Base-by-base conservation (phyloP, 192 early-diverging fungal species). In the Coemansia sp. region DNA sequence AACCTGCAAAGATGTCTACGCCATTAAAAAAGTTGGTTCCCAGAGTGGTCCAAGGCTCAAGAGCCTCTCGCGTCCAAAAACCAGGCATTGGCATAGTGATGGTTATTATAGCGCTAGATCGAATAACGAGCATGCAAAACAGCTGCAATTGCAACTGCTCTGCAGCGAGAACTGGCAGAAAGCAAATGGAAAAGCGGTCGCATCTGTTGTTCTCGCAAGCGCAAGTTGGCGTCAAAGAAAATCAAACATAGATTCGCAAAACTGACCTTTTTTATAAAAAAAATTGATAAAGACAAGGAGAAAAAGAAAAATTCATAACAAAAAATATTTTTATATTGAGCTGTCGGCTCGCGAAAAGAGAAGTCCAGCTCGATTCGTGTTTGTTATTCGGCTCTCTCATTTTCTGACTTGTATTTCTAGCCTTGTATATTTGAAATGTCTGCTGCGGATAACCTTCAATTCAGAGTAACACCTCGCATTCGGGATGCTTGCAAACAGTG, bases 1-100 rank as follows among this genome's bases (percentile, higher is more conserved):
- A 51, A 10, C 7, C 37, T 57, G 11, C 31, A 8, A 14, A 21
- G 39, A 58, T 73, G 65, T 73, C 71, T 61, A 73, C 57, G 21
- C 56, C 63, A 62, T 73, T 62, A 73, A 62, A 66, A 55, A 55
- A 65, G 71, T 73, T 73, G 71, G 65, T 73, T 73, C 50, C 71
- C 71, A 67, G 65, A 62, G 71, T 73, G 64, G 60, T 29, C 35
- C 49, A 21, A 29, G 47, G 25, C 26, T 47, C 25, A 35, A 17
- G 53, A 51, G 38, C 39, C 25, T 25, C 17, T 49, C n/a, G 23
- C 51, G 59, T 73, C 64, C 71, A 73, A 73, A 62, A 73, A 73
- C 71, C 71, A 73, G 71, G 71, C 71, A 73, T 67, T 67, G 71
- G 64, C 60, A 61, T 73, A 61, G 71, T 67, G 21, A 7, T 31